These are phyloP conservation scores for Phytophthora citricola DNA, from an alignment of 352 stramenopile genomes.

Conservation along the genomic window DNA sequence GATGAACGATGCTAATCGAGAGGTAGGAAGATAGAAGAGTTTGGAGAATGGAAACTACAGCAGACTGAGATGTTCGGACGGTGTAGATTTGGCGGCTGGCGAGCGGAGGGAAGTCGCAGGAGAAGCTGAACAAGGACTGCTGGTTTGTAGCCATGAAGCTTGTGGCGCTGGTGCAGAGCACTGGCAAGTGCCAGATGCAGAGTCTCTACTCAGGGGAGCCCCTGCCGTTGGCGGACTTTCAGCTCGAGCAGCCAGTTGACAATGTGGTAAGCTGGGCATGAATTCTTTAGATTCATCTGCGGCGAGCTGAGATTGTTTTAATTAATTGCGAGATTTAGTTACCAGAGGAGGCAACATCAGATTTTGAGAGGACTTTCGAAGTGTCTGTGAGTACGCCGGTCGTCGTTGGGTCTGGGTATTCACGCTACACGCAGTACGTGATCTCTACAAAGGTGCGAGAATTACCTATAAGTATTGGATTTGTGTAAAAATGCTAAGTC, in stretches of 20 bases:
- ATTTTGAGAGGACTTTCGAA: slow-evolving; percentile 69
- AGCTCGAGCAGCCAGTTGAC: slow-evolving; percentile 79
- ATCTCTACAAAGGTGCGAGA: slow-evolving; percentile 81
- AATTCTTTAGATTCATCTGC: background rate
- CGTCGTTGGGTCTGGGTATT: slow-evolving; percentile 81
- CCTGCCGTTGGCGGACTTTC: slow-evolving; percentile 79
- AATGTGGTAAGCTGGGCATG: slow-evolving; percentile 59
- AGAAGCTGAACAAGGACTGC: slow-evolving; percentile 89
- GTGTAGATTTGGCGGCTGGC: slow-evolving; percentile 85
- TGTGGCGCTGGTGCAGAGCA: slow-evolving; percentile 86
- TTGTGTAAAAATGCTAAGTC: too few species aligned
- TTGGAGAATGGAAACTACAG: background rate
- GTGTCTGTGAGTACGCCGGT: slow-evolving; percentile 83
- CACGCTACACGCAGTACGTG: slow-evolving; percentile 89
- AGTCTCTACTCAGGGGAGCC: slow-evolving; percentile 77
- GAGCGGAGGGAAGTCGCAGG: slow-evolving; percentile 88
- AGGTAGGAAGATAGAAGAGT: slow-evolving; percentile 43
- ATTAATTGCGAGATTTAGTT: slow-evolving; percentile 41
- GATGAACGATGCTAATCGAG: slow-evolving; percentile 86
- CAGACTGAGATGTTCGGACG: background rate
- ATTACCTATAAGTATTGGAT: background rate
- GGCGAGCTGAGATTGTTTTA: background rate
- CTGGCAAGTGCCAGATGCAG: slow-evolving; percentile 86
- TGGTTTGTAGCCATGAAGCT: slow-evolving; percentile 93
- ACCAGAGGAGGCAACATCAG: slow-evolving; percentile 46